Conservation (phyloP, 2,329 filamentous ascomycete species). For the Sarocladiaceae sp. region DNA sequence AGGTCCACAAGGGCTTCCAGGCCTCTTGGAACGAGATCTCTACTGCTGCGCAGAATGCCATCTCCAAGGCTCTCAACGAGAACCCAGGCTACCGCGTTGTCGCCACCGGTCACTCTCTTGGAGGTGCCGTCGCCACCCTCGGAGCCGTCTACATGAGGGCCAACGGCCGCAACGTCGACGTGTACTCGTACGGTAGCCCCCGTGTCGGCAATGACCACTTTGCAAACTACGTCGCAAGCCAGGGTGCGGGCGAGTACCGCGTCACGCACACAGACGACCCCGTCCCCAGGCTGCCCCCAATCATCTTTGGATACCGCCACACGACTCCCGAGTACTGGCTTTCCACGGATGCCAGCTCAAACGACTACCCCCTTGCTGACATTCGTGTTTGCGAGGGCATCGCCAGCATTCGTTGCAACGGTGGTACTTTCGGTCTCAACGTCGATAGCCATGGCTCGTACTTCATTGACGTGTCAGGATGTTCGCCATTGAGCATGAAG, state of each 20-base stretch:
- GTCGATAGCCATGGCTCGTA: conserved; percentile 42
- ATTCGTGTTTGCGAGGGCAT: conserved; percentile 43
- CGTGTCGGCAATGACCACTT: conserved; percentile 55
- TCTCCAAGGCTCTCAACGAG: conserved; percentile 35
- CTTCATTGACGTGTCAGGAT: conserved; percentile 37
- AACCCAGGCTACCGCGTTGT: conserved; percentile 49
- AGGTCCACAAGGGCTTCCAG: conserved; percentile 52
- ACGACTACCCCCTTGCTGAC: conserved; percentile 30
- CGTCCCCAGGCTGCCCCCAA: conserved; percentile 60
- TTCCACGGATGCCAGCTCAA: conserved; percentile 25
- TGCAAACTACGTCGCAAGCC: conserved; percentile 44
- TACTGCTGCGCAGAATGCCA: conserved; percentile 30
- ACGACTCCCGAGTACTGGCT: conserved; percentile 67
- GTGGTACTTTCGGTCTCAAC: conserved; percentile 38
- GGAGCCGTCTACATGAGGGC: conserved; percentile 50
- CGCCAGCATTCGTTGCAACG: conserved; percentile 44
- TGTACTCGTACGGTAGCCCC: conserved; percentile 63
- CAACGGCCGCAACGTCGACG: conserved; percentile 37
- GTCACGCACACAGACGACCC: conserved; percentile 63
- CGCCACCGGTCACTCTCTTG: conserved; percentile 63
- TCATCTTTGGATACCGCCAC: conserved; percentile 56
- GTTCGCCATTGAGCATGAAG: conserved; percentile 22
- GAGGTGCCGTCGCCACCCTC: conserved; percentile 57
- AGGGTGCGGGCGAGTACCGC: conserved; percentile 50
- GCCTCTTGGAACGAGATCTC: conserved; percentile 51